Percentiles rank a stretch among this genome's conserved stretches.
phyloP scores from a whole-genome alignment of 2,329 filamentous ascomycete genomes.

The Cladosporium sp. region DNA sequence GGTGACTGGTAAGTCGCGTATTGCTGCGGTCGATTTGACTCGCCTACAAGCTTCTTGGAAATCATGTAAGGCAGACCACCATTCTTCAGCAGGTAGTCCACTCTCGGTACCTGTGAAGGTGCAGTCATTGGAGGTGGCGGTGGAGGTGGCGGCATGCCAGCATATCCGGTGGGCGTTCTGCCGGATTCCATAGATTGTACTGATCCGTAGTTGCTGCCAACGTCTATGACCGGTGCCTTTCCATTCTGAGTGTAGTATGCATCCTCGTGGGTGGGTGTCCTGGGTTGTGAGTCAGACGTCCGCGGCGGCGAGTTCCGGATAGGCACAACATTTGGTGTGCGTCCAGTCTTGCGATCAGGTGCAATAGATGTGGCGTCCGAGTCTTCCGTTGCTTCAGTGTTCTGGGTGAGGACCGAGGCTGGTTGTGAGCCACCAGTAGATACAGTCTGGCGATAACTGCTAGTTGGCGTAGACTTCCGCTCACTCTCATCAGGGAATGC shows the following conservation, averaged over 20 bases:
- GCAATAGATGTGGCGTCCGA: constrained; percentile 51
- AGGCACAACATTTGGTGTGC: constrained; percentile 38
- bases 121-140: constrained; percentile 70
- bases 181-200: constrained; percentile 21
- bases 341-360: constrained; percentile 40
- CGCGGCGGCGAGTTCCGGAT: constrained; percentile 46
- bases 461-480: constrained; percentile 42
- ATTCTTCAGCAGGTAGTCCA: constrained; percentile 90
- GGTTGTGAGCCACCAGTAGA: constrained; percentile 40
- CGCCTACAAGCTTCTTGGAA: constrained; percentile 71
- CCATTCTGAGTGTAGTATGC: constrained; percentile 41
- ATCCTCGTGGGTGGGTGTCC: constrained; percentile 47
- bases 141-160: constrained; percentile 66
- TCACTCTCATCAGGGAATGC: constrained; percentile 38
- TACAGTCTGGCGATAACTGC: constrained; percentile 38
- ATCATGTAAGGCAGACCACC: constrained; percentile 75
- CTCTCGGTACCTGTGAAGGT: constrained; percentile 71
- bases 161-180: constrained; percentile 18
- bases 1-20: constrained; percentile 64
- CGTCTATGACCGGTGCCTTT: constrained; percentile 46
- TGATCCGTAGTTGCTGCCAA: constrained; percentile 34
- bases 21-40: constrained; percentile 55
- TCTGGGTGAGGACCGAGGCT: constrained; percentile 44
- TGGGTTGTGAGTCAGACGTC: constrained; percentile 48
- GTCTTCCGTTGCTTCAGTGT: constrained; percentile 42